Base-by-base conservation (phyloP, 2,329 filamentous ascomycete species). In the Epichloe scottii region DNA sequence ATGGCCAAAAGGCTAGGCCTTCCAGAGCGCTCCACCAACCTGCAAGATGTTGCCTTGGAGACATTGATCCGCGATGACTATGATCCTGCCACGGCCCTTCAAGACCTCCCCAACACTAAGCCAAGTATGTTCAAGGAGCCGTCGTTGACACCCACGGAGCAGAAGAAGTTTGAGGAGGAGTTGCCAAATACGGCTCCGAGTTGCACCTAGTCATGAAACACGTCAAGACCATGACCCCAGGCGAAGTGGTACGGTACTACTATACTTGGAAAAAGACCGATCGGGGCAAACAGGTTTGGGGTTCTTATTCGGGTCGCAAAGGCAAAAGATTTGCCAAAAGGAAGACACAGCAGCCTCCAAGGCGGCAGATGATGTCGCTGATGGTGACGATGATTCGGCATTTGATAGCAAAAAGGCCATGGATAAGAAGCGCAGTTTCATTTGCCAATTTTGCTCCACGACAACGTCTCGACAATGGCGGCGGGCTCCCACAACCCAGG, bases 191-290 rank as follows among this genome's bases (percentile, higher is more conserved):
- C 62, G 93, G 93, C 21, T 96, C 91, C 0, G 93, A 98, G 68
- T 81, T 95, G 60, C 79, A 88, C 57, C 78, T 79, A 45, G 85
- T 97, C 53, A 89, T 84, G 57, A 83, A 86, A 58, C 87, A 95
- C 65, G 87, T 96, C 60, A 90, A 89, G 66, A 87, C 84, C 0
- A 81, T 93, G 58, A 81, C 80, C 40, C 82, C 89, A 55, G 82
- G 84, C 48, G 81, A 88, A 53, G 85, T 96, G 55, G 89, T 95
- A 26, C 86, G 93, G 3, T 94, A 87, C 63, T 98, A 97, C 68
- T 98, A 98, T 65, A 87, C 87, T 57, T 98, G 93, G 93, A 98
- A 98, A 71, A 97, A 97, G 68, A 89, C 89, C 0, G 78, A 85
- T 2, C 82, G 84, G 53, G 93, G 93, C 40, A 84, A 80, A 62